Conservation (phyloP, 2,329 filamentous ascomycete species). For the Fusarium redolens region DNA sequence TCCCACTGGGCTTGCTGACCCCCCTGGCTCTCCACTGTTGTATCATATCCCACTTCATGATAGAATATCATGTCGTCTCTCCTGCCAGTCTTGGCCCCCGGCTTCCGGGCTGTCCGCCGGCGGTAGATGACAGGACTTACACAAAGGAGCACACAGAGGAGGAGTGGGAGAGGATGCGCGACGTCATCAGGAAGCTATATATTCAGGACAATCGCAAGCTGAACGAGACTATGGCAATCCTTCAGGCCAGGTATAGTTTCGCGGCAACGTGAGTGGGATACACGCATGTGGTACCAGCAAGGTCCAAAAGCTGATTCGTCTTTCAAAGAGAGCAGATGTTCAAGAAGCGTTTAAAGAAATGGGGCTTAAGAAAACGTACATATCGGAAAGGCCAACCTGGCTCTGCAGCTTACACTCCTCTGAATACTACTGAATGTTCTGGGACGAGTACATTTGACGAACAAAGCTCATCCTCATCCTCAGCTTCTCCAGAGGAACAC, state of each 20-base stretch:
- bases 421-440: slow-evolving; percentile 23
- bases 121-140: slow-evolving; percentile 41
- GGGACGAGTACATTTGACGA: slow-evolving; percentile 25
- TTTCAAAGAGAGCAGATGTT: slow-evolving; percentile 53
- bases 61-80: slow-evolving; percentile 40
- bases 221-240: slow-evolving; percentile 51
- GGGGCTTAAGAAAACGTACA: slow-evolving; percentile 52
- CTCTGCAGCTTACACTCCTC: slow-evolving; percentile 39
- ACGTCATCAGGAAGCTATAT: slow-evolving; percentile 50
- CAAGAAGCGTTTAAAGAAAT: slow-evolving; percentile 54
- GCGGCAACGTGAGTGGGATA: slow-evolving; percentile 51
- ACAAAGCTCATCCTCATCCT: slow-evolving; percentile 27
- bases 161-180: slow-evolving; percentile 50
- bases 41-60: slow-evolving; percentile 25
- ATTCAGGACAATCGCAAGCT: slow-evolving; percentile 52
- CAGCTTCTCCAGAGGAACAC: slow-evolving; percentile 26
- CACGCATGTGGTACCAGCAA: neutral
- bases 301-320: slow-evolving; percentile 24
- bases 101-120: slow-evolving; percentile 45
- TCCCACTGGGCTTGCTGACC: neutral
- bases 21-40: neutral
- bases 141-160: slow-evolving; percentile 51
- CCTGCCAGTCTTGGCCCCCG: slow-evolving; percentile 50
- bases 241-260: slow-evolving; percentile 51
- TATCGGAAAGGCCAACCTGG: slow-evolving; percentile 47